These are phyloP conservation scores for Aegilops speltoides DNA, from an alignment of 176 grass and related monocot species.

Conservation along the genomic window DNA sequence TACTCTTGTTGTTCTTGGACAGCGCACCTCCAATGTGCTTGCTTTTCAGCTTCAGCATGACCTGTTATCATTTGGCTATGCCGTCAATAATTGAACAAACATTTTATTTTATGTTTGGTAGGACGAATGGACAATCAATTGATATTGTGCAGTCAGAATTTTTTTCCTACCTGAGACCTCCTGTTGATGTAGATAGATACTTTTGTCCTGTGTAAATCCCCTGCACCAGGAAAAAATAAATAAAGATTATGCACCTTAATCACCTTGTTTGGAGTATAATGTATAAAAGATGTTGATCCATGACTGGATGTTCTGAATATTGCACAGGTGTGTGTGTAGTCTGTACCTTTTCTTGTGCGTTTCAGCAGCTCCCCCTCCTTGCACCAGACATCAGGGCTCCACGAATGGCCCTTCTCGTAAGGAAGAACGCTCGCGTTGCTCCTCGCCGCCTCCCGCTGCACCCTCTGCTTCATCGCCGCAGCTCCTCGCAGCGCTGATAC, in stretches of 20 bases:
- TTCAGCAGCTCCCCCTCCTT: slow-evolving; percentile 90
- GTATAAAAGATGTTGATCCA: neutral
- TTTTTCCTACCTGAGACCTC: slow-evolving; percentile 64
- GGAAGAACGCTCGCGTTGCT: slow-evolving; percentile 78
- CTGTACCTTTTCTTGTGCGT: slow-evolving; percentile 81
- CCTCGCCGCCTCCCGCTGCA: slow-evolving; percentile 57
- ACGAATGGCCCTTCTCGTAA: slow-evolving; percentile 72
- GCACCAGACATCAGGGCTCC: slow-evolving; percentile 93
- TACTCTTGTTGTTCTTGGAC: slow-evolving; percentile 95
- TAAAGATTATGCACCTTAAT: neutral
- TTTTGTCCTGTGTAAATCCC: slow-evolving; percentile 60
- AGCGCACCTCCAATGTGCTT: slow-evolving; percentile 88
- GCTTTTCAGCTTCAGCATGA: slow-evolving; percentile 93
- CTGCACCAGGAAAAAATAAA: slow-evolving; percentile 51
- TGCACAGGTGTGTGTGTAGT: neutral
- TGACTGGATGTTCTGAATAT: slow-evolving; percentile 21
- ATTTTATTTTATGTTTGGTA: neutral
- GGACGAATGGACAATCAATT: neutral
- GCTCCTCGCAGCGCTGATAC: slow-evolving; percentile 75
- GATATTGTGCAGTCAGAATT: neutral
- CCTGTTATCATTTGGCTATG: slow-evolving; percentile 41
- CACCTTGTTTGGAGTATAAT: neutral
- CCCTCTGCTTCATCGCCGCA: slow-evolving; percentile 69
- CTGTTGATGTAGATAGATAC: slow-evolving; percentile 89
- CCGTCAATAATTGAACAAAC: slow-evolving; percentile 3